These are phyloP conservation scores for Stephania yunnanensis DNA, from an alignment of 164 flowering plant species.

Conservation along the genomic window DNA sequence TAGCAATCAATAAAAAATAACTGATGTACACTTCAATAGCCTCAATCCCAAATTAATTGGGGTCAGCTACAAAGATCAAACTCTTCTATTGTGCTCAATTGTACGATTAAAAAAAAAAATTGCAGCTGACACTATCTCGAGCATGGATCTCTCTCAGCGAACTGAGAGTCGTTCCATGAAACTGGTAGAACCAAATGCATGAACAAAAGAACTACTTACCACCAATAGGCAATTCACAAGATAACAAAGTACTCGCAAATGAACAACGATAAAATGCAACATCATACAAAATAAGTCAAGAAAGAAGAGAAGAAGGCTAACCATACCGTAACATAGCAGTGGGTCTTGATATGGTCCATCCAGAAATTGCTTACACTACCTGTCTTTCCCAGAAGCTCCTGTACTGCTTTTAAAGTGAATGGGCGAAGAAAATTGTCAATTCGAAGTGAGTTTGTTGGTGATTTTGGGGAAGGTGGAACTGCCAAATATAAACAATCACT, in stretches of 20 bases:
- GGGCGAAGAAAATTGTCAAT: slow-evolving; percentile 91
- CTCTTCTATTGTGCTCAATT: no score
- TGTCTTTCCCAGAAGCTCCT: slow-evolving; percentile 86
- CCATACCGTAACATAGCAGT: slow-evolving; percentile 82
- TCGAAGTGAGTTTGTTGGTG: slow-evolving; percentile 73
- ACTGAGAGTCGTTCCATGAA: background rate
- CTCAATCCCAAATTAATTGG: no score
- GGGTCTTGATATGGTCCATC: slow-evolving; percentile 99
- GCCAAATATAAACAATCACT: slow-evolving; percentile 17
- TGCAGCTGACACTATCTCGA: background rate
- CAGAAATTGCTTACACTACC: slow-evolving; percentile 75
- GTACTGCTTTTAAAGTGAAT: slow-evolving; percentile 90
- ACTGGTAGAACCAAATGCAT: background rate
- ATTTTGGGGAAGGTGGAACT: slow-evolving; percentile 77
- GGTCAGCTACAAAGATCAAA: no score
- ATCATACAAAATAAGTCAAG: background rate
- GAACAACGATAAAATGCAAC: background rate
- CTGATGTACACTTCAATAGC: slow-evolving; percentile 4
- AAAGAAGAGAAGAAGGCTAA: background rate
- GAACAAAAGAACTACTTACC: no score
- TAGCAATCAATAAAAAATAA: background rate
- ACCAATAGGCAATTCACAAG: background rate
- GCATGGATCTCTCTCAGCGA: no score
- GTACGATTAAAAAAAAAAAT: no score
- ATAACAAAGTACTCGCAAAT: background rate